Base-by-base conservation (phyloP, 345 rosid genomes). In the Xanthoceras sorbifolium region DNA sequence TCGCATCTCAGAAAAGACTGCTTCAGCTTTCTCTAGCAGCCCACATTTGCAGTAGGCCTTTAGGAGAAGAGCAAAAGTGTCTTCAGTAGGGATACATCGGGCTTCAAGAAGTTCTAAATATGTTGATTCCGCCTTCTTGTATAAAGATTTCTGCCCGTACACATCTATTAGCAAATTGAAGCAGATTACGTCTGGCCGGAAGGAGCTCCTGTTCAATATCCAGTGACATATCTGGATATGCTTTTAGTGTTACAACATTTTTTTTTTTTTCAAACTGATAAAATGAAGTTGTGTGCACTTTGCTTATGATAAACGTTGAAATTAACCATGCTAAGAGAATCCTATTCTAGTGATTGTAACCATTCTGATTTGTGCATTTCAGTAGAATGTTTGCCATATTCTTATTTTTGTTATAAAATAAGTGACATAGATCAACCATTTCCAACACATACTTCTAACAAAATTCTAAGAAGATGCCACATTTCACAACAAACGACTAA, bases 141-240 rank as follows among this genome's bases (percentile, higher is more conserved):
- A 76, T 44, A 74, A 84, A n/a, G 87, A 84, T 71, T 90, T 89
- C 73, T 82, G 91, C 59, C 97, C 97, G n/a, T 91, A 93, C 28
- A 95, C 92, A 78, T 94, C 98, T 75, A 94, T 90, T 63, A 94
- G 92, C 79, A 94, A 79, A 86, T 94, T 94, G 95, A 86, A 93
- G 84, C 91, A 88, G 68, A 94, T 85, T 18, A 94, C 93, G 82
- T 93, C 97, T 67, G 92, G 83, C 84, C 86, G 85, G 86, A 90
- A 94, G 66, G 94, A 88, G 90, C 98, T 91, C 79, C 90, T 88
- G 75, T 83, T 46, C 85, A 91, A 79, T 78, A 93, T 85, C 98
- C 97, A 94, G 77, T 91, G 92, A 83, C 95, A 88, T 74, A 93
- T 86, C 98, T 94, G 86, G 71, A 80, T 54, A 81, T 22, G 23